Conservation (phyloP, 495 filamentous ascomycete species). For the Xylaria bambusicola region DNA sequence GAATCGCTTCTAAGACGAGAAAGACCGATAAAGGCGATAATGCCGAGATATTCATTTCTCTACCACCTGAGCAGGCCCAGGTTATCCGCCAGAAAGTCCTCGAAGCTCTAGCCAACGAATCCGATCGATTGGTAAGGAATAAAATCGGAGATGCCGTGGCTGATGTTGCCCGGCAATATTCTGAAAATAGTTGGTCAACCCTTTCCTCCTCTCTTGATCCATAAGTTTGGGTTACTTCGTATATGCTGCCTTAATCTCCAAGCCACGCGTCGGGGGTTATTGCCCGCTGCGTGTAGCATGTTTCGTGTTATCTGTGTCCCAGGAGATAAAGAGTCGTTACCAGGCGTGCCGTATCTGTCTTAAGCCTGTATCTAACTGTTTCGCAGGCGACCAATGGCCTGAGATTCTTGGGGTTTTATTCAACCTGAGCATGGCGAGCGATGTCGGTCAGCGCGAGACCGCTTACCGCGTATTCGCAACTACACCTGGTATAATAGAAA, state of each 20-base stretch:
- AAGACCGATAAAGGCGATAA: constrained; percentile 72
- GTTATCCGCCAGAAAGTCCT: constrained; percentile 82
- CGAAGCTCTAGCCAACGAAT: constrained; percentile 70
- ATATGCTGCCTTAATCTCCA: background rate
- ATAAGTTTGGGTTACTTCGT: background rate
- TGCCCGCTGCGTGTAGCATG: constrained; percentile 23
- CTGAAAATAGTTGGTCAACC: constrained; percentile 73
- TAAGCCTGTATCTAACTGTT: constrained; percentile 26
- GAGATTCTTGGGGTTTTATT: constrained; percentile 87
- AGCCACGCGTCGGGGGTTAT: background rate
- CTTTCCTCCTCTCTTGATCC: constrained; percentile 4
- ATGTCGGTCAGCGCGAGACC: constrained; percentile 79
- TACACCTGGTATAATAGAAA: constrained; percentile 94
- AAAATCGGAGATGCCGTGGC: constrained; percentile 97
- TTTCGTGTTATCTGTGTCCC: background rate
- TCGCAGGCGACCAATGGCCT: constrained; percentile 79
- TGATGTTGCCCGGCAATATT: constrained; percentile 91
- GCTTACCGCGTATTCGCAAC: constrained; percentile 94
- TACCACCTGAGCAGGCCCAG: constrained; percentile 67
- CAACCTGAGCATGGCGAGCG: constrained; percentile 78
- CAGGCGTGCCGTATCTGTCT: background rate
- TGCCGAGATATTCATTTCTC: constrained; percentile 78
- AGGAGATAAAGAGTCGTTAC: background rate
- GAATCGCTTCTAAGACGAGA: constrained; percentile 83
- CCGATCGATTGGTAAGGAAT: constrained; percentile 71